phyloP scores from a whole-genome alignment of 208 protist genomes.

The Acanthamoeba royreba region DNA sequence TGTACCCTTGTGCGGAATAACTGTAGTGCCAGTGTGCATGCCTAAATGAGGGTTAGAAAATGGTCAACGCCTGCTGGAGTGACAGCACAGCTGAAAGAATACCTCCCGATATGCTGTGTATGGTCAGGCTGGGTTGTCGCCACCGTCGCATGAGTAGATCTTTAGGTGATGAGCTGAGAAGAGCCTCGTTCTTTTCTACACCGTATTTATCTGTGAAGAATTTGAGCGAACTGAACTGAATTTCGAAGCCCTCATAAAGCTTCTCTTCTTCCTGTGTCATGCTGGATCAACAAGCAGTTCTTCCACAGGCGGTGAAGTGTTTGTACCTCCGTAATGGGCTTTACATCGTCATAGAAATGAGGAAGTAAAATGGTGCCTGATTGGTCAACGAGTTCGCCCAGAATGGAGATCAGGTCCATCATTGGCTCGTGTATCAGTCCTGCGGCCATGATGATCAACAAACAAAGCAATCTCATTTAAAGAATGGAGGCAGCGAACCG shows the following conservation, averaged over 20 bases:
- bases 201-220: neutral
- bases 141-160: conserved; percentile 35
- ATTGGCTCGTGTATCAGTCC: conserved; percentile 60
- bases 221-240: conserved; percentile 8
- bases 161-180: conserved; percentile 2
- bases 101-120: conserved; percentile 21
- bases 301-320: too few species aligned
- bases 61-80: neutral
- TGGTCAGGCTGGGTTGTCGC: conserved; percentile 43
- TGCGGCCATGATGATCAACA: neutral
- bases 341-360: conserved; percentile 59
- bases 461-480: neutral
- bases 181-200: neutral
- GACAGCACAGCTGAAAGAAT: neutral
- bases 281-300: too few species aligned
- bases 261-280: conserved; percentile 38
- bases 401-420: conserved; percentile 47
- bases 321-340: neutral
- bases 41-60: neutral
- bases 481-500: neutral
- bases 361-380: conserved; percentile 34
- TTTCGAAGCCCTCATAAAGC: conserved; percentile 29
- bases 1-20: conserved; percentile 37
- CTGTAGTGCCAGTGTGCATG: neutral
- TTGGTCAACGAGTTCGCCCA: conserved; percentile 39